Evolutionary conservation across 73 alveolate genomes (phyloP), one percentile per base, ranked within the genome.

Genomic region (Durusdinium trenchii): DNA sequence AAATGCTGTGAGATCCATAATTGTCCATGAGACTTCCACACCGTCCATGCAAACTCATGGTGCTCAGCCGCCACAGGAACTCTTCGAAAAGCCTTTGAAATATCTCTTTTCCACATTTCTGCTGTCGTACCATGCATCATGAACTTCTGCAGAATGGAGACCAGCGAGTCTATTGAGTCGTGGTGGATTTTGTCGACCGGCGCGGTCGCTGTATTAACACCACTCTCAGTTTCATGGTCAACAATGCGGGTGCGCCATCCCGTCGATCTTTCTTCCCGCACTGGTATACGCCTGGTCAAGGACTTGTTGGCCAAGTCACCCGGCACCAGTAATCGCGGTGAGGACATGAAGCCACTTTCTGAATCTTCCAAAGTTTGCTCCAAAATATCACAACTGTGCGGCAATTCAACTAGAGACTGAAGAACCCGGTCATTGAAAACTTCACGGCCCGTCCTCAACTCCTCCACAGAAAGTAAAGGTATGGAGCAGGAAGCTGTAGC

Each of bases 211-310:
- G 86, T 47, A 64, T 89, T 89, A 16, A 89, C 42, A n/a, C 81
- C 82, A 40, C 96, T 89, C 54, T 89, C 96, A 32, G 96, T 89
- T 20, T 46, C 73, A 35, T 89, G 96, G 60, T 89, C 96, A 0
- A 89, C 96, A 0, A 67, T 54, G 38, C 96, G 18, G 9, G 96
- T 89, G 18, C 96, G 71, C 96, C 96, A 89, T 0, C 96, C 96
- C 18, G 45, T 32, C 20, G 73, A 4, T 38, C 96, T 45, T 35
- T 43, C 86, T 47, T 89, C 96, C 71, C 96, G 57, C 42, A 89
- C 96, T 3, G 96, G 86, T 0, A 89, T 89, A 2, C 96, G 57
- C 52, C 85, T 46, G 14, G 95, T 84, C 57, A 84, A 28, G 40
- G 94, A 50, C 76, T 48, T 60, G 67, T 30, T 38, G 42, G 36